Percentiles rank a stretch among this genome's conserved stretches.
Evolutionary conservation across 1,284 basidiomycete species (phyloP).

Genomic region (Cutaneotrichosporon mucoides): DNA sequence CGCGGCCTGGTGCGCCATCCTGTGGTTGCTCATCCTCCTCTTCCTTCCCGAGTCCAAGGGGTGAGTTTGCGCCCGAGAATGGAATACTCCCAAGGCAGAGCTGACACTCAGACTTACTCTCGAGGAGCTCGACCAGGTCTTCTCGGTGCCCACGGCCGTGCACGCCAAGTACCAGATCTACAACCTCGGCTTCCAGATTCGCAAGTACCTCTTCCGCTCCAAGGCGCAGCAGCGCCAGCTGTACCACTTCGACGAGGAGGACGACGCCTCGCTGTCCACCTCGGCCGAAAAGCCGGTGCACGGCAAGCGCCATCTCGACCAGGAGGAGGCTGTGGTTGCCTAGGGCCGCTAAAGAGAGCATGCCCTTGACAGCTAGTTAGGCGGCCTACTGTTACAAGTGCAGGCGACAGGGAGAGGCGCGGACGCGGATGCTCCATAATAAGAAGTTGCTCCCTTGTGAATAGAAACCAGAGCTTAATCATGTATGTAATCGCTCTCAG

Average conservation of each 20-base stretch:
- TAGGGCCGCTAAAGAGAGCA: neutral
- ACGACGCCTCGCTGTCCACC: neutral
- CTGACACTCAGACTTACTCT: constrained; percentile 54
- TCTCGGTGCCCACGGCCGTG: constrained; percentile 56
- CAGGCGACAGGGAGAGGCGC: too few species aligned
- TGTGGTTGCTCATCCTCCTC: constrained; percentile 40
- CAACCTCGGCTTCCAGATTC: constrained; percentile 5
- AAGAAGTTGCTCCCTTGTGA: too few species aligned
- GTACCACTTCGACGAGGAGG: constrained; percentile 8
- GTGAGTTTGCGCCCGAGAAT: too few species aligned
- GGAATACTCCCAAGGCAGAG: too few species aligned
- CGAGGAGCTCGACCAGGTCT: constrained; percentile 59
- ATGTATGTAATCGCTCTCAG: too few species aligned
- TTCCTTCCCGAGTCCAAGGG: constrained; percentile 68
- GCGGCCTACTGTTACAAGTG: too few species aligned
- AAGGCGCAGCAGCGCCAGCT: constrained; percentile 9
- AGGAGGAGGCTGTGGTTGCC: neutral
- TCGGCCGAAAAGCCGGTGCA: neutral
- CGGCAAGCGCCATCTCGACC: neutral
- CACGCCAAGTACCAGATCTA: constrained; percentile 59
- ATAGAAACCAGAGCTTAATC: too few species aligned
- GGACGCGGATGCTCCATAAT: too few species aligned
- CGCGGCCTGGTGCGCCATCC: constrained; percentile 23
- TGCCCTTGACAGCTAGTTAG: too few species aligned
- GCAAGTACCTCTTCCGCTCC: constrained; percentile 33